Conservation (phyloP, 352 stramenopile genomes). For the Phytophthora litchii region DNA sequence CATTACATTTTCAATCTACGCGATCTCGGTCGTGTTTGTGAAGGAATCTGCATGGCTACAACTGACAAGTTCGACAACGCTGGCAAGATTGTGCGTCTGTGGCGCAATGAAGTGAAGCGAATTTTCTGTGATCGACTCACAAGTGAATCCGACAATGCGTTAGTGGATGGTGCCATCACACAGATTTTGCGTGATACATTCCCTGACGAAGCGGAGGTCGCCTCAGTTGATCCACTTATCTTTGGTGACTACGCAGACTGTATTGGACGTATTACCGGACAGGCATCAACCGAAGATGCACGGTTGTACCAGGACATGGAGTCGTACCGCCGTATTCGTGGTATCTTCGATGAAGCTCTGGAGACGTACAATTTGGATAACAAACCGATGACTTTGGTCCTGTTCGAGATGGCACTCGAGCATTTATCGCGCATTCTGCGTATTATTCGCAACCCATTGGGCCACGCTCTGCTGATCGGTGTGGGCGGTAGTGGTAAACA, state of each 20-base stretch:
- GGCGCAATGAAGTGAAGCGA: constrained; percentile 93
- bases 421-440: constrained; percentile 93
- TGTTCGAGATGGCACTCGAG: constrained; percentile 96
- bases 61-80: constrained; percentile 85
- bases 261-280: constrained; percentile 69
- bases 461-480: constrained; percentile 94
- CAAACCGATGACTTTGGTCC: constrained; percentile 94
- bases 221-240: constrained; percentile 83
- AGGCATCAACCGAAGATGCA: constrained; percentile 71
- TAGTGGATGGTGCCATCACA: constrained; percentile 85
- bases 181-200: constrained; percentile 81
- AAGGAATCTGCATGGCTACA: constrained; percentile 94
- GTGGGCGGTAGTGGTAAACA: constrained; percentile 96
- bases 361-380: constrained; percentile 95
- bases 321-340: constrained; percentile 88
- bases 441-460: constrained; percentile 92
- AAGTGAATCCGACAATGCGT: constrained; percentile 77
- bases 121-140: constrained; percentile 95
- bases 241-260: constrained; percentile 94
- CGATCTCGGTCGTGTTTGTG: constrained; percentile 93
- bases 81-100: constrained; percentile 87
- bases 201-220: constrained; percentile 60
- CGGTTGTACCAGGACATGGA: constrained; percentile 95
- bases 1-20: constrained; percentile 98
- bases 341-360: constrained; percentile 94